Conservation (phyloP, 306 rosid genomes). For the Vigna hirtella region DNA sequence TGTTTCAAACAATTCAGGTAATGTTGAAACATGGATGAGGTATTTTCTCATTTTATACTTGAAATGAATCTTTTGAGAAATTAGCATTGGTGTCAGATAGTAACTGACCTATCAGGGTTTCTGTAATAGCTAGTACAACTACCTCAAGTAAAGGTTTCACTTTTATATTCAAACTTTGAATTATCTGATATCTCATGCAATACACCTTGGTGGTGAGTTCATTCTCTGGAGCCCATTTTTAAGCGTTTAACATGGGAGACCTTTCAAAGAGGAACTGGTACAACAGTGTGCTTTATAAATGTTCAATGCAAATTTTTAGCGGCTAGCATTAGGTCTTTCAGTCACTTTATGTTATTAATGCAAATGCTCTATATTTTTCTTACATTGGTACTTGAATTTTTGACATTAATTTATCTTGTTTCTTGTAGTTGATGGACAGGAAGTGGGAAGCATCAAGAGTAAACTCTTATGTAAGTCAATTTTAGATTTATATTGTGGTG, state of each 20-base stretch:
- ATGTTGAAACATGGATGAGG: slow-evolving; percentile 8
- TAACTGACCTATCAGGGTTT: neutral
- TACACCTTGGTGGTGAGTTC: slow-evolving; percentile 4
- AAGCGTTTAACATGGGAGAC: neutral
- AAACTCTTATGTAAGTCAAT: slow-evolving; percentile 75
- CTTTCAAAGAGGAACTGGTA: slow-evolving; percentile 11
- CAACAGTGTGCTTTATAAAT: neutral
- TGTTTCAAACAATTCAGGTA: slow-evolving; percentile 1
- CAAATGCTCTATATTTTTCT: neutral
- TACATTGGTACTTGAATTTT: slow-evolving; percentile 23
- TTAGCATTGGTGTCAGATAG: neutral
- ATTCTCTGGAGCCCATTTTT: slow-evolving; percentile 1
- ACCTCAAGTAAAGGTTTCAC: slow-evolving; percentile 12
- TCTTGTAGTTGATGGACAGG: slow-evolving; percentile 87
- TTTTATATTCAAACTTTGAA: neutral
- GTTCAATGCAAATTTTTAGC: slow-evolving; percentile 18
- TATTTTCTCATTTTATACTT: slow-evolving; percentile 22
- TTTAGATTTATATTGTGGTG: slow-evolving; percentile 86
- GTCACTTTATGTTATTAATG: neutral
- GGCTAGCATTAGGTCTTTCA: slow-evolving; percentile 20
- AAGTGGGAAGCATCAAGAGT: slow-evolving; percentile 92
- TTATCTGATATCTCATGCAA: slow-evolving; percentile 1
- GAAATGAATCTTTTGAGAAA: neutral
- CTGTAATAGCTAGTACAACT: slow-evolving; percentile 9
- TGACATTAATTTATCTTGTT: slow-evolving; percentile 14